Conservation (phyloP, 140 eudicot species). For the Flaveria floridana region DNA sequence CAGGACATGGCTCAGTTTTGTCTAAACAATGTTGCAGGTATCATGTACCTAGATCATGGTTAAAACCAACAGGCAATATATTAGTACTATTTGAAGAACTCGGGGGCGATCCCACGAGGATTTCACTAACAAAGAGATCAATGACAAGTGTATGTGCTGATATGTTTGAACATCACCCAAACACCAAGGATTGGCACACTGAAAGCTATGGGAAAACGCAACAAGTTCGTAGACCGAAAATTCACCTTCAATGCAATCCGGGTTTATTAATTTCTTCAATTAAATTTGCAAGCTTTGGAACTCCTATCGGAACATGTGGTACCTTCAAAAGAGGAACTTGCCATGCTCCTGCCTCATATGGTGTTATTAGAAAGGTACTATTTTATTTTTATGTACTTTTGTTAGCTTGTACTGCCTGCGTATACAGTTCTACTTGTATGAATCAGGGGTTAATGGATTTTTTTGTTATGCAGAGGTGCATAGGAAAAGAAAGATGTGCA, state of each 20-base stretch:
- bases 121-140: slow-evolving; percentile 71
- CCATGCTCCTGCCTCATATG: slow-evolving; percentile 72
- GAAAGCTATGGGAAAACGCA: slow-evolving; percentile 54
- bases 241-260: slow-evolving; percentile 63
- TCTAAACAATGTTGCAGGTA: slow-evolving; percentile 56
- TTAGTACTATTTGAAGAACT: slow-evolving; percentile 85
- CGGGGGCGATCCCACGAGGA: slow-evolving; percentile 76
- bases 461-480: slow-evolving; percentile 58
- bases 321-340: slow-evolving; percentile 72
- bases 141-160: slow-evolving; percentile 70
- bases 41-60: slow-evolving; percentile 95
- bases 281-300: slow-evolving; percentile 91
- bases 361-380: slow-evolving; percentile 65
- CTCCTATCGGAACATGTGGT: slow-evolving; percentile 78
- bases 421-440: slow-evolving; percentile 2
- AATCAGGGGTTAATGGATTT: slow-evolving; percentile 15
- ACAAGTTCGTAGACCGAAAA: slow-evolving; percentile 54
- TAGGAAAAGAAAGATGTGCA: slow-evolving; percentile 74
- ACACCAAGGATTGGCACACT: slow-evolving; percentile 50
- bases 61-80: slow-evolving; percentile 68
- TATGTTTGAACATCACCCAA: slow-evolving; percentile 65
- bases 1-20: background rate
- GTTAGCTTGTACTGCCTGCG: slow-evolving; percentile 1
- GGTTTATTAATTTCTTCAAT: slow-evolving; percentile 73
- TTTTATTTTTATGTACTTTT: background rate